Percentiles rank a stretch among this genome's conserved stretches.
Conservation (phyloP, 768 basidiomycete species). For the Rhizopogon rudus region DNA sequence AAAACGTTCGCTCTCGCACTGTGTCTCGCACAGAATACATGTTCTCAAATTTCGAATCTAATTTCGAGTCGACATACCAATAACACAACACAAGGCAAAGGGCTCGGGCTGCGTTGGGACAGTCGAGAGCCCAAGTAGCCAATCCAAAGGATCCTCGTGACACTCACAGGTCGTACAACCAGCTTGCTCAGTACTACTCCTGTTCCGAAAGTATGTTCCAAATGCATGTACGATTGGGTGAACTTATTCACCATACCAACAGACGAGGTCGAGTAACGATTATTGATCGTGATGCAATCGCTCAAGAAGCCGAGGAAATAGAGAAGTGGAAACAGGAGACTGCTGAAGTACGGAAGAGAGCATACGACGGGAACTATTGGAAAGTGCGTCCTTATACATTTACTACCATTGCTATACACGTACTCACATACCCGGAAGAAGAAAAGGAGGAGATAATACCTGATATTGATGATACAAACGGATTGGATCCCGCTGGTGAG, state of each 20-base stretch:
- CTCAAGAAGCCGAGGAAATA: too few species aligned
- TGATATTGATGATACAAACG: constrained; percentile 95
- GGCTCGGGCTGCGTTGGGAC: too few species aligned
- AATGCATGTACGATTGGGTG: background rate
- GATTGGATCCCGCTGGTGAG: constrained; percentile 80
- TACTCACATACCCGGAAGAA: constrained; percentile 42
- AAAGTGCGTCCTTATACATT: constrained; percentile 54
- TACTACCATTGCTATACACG: background rate
- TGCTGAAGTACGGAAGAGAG: constrained; percentile 82
- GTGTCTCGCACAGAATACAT: too few species aligned
- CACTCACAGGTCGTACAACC: too few species aligned
- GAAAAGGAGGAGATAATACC: constrained; percentile 81
- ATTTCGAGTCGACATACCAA: too few species aligned
- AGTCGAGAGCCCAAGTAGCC: too few species aligned
- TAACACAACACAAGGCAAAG: too few species aligned
- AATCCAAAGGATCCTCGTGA: too few species aligned
- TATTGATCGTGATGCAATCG: constrained; percentile 60
- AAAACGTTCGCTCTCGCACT: too few species aligned
- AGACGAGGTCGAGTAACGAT: constrained; percentile 79
- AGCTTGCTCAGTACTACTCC: too few species aligned
- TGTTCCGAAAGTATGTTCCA: constrained; percentile 53
- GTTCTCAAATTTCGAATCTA: too few species aligned
- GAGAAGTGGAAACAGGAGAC: constrained; percentile 65
- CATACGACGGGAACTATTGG: constrained; percentile 84
- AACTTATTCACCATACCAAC: constrained; percentile 4